These are phyloP conservation scores for Geosmithia putterillii DNA, from an alignment of 2,329 filamentous ascomycete species.

Conservation along the genomic window DNA sequence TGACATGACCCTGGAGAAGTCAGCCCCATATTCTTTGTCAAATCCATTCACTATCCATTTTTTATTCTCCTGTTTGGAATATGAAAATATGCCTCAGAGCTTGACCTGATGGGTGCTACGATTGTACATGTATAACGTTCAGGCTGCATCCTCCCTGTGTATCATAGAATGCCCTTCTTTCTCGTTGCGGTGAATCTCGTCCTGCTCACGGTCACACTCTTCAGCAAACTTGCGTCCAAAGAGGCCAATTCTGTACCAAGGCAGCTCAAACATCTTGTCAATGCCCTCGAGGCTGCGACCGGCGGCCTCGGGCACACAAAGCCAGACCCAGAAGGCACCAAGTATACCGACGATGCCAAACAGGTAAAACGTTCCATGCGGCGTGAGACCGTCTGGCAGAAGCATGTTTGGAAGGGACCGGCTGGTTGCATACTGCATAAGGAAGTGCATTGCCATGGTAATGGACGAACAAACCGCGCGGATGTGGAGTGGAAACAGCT, in stretches of 20 bases:
- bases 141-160: neutral
- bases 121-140: neutral
- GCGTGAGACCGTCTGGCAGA: conserved; percentile 5
- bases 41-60: too few relatives aligned
- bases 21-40: too few relatives aligned
- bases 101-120: too few relatives aligned
- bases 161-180: neutral
- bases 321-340: conserved; percentile 51
- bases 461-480: conserved; percentile 8
- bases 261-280: conserved; percentile 50
- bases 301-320: conserved; percentile 53
- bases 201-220: conserved; percentile 4
- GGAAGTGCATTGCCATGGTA: conserved; percentile 8
- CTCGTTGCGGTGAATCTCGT: conserved; percentile 3
- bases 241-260: conserved; percentile 55
- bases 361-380: conserved; percentile 9
- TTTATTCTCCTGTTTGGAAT: too few relatives aligned
- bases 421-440: conserved; percentile 8
- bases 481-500: conserved; percentile 10
- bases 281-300: conserved; percentile 47
- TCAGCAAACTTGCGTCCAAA: conserved; percentile 20
- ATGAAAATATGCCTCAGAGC: neutral
- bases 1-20: too few relatives aligned
- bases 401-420: conserved; percentile 9
- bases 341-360: conserved; percentile 6